Evolutionary conservation across 148 eudicot genomes (phyloP), one percentile per base, ranked within the genome.

Genomic region (Pharnaceum exiguum): DNA sequence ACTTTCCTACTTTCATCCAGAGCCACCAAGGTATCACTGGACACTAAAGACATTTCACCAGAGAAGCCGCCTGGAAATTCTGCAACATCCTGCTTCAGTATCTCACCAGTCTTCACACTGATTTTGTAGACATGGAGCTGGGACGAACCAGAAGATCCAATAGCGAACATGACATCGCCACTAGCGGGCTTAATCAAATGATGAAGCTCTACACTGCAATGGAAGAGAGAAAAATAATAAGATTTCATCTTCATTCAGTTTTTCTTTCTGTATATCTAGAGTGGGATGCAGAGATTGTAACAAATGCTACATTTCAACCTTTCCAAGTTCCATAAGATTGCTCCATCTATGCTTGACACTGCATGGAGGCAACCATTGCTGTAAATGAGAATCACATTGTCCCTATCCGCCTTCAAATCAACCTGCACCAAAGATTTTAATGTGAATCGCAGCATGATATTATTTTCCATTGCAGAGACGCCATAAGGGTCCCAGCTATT

Each of bases 331-430:
- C 99, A 94, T 33, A 94, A 62, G 47, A 75, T 63, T 66, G 71
- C 81, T 17, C 99, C 99, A 77, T 94, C 99, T 73, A 89, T 58
- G 77, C 96, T 82, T 60, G 99, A 85, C 72, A 89, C 65, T 24
- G 93, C 99, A 77, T 84, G 85, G 63, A 94, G 77, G 60, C 61
- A 71, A 52, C 85, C 91, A 66, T 81, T 79, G 44, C 96, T 78
- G 65, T 82, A 84, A 71, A 84, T 78, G 65, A 94, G 60, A 55
- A 89, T 77, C 51, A 72, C 51, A 66, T 71, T 77, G 37, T 84
- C 95, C 78, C 72, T 83, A 59, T 77, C 86, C 46, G 69, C 75
- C 67, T 83, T 89, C 72, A 81, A 75, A 75, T 76, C 82, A 52
- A 72, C 63, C 96, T 94, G 87, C 63, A 67, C 12, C 56, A 65